These are phyloP conservation scores for Aspergillus pseudonomiae DNA, from an alignment of 2,329 filamentous ascomycete genomes.

Conservation along the genomic window DNA sequence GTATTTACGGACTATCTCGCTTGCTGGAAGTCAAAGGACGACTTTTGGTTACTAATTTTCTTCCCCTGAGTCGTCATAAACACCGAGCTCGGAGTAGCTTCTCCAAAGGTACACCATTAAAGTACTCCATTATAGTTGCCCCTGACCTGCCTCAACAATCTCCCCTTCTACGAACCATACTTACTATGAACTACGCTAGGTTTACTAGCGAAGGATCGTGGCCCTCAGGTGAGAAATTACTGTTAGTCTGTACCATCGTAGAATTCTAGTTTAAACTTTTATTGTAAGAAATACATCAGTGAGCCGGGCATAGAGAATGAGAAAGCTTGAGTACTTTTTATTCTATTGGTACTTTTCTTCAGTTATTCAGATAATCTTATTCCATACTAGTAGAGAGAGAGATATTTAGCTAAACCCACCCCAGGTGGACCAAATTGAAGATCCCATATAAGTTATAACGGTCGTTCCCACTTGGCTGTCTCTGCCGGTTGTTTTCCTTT, in stretches of 20 bases:
- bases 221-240: background rate
- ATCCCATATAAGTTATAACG: background rate
- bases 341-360: background rate
- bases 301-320: background rate
- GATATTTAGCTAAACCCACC: too few species aligned
- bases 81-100: background rate
- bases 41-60: background rate
- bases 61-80: background rate
- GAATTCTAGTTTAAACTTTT: background rate
- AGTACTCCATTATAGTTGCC: background rate
- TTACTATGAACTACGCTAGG: background rate
- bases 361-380: too few species aligned
- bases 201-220: background rate
- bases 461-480: background rate
- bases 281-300: too few species aligned
- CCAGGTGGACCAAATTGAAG: background rate
- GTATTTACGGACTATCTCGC: background rate
- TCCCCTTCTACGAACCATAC: background rate
- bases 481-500: background rate
- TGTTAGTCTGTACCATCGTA: background rate
- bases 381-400: background rate
- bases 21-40: background rate
- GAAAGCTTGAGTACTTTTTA: background rate
- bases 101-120: background rate
- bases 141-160: background rate